A percentile compares a stretch with the other conserved stretches of the same genome.
Evolutionary conservation across 129 eudicot species (phyloP).

Genomic region (Calendula officinalis): DNA sequence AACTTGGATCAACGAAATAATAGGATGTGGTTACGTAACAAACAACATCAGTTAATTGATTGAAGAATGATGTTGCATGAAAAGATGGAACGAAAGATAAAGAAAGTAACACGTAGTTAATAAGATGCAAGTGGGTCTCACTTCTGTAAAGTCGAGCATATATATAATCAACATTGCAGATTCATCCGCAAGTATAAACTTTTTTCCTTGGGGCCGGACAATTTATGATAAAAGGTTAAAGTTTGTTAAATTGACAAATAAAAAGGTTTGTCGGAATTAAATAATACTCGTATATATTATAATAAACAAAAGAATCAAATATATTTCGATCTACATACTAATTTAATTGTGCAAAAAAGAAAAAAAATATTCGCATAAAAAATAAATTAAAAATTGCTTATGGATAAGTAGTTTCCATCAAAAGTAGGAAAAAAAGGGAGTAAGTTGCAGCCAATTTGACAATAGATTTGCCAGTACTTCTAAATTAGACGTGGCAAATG

Average conservation of each 20-base stretch:
- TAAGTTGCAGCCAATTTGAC: neutral
- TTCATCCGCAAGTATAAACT: neutral
- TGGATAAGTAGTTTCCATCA: too few species aligned
- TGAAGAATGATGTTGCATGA: slow-evolving; percentile 4
- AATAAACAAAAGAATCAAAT: too few species aligned
- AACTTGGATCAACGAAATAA: neutral
- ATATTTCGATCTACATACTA: too few species aligned
- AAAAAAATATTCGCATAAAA: too few species aligned
- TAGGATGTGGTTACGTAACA: neutral
- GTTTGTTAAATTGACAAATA: neutral
- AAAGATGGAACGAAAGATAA: slow-evolving; percentile 26
- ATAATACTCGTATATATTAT: too few species aligned
- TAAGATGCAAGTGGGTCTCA: slow-evolving; percentile 27
- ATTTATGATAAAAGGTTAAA: slow-evolving; percentile 1
- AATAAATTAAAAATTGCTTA: too few species aligned
- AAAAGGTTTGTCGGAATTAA: neutral
- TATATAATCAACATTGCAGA: slow-evolving; percentile 7
- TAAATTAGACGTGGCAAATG: too few species aligned
- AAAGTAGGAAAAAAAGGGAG: neutral
- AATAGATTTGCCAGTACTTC: too few species aligned
- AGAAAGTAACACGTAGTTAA: slow-evolving; percentile 26
- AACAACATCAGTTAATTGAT: slow-evolving; percentile 9
- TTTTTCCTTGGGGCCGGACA: slow-evolving; percentile 8
- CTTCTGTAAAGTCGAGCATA: slow-evolving; percentile 19
- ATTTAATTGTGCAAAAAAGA: too few species aligned